These are phyloP conservation scores for Trifolium repens DNA, from an alignment of 306 rosid genomes.

Conservation along the genomic window DNA sequence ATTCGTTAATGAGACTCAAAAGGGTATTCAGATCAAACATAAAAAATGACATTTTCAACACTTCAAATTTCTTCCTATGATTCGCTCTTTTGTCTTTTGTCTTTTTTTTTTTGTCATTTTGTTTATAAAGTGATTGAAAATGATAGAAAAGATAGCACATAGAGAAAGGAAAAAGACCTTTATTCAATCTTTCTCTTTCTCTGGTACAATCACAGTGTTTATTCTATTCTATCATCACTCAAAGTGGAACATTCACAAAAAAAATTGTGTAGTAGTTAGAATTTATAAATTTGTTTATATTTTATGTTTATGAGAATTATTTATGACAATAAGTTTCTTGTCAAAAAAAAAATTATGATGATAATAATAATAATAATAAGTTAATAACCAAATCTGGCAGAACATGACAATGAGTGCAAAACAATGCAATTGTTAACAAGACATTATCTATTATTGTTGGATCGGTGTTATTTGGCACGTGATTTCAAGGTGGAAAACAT, in stretches of 20 bases:
- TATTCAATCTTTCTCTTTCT: not conserved
- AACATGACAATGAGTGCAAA: not conserved
- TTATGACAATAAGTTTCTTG: no score
- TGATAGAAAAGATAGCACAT: not conserved
- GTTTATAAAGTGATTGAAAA: not conserved
- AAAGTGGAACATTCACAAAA: slow-evolving; percentile 10
- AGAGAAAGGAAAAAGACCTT: not conserved
- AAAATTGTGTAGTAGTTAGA: not conserved
- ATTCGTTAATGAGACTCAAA: not conserved
- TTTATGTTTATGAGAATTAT: not conserved
- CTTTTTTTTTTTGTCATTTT: not conserved
- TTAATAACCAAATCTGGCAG: not conserved
- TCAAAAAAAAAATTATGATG: no score
- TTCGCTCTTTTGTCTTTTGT: not conserved
- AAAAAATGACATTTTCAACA: not conserved
- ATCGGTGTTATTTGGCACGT: not conserved
- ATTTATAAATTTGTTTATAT: not conserved
- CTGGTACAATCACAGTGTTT: not conserved
- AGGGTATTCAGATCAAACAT: slow-evolving; percentile 28
- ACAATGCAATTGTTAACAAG: not conserved
- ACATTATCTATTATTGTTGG: not conserved
- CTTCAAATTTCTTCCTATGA: not conserved
- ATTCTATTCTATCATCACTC: not conserved
- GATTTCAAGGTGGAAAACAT: not conserved
- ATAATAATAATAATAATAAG: no score